Conservation (phyloP, 768 basidiomycete species). For the Crassisporium funariophilum region DNA sequence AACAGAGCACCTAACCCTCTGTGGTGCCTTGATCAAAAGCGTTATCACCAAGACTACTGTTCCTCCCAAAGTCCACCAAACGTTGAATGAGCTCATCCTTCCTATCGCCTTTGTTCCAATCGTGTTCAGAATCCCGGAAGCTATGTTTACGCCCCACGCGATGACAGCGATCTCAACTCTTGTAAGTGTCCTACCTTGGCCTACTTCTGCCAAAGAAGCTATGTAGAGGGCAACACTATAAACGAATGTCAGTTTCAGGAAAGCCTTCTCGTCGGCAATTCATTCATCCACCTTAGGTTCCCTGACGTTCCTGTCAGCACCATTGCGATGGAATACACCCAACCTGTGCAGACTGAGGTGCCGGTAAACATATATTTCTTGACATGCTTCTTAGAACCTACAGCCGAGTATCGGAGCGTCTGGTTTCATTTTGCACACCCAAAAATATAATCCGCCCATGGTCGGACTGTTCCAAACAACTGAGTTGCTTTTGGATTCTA, state of each 20-base stretch:
- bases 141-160: conserved; percentile 59
- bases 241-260: not conserved
- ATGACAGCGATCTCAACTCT: conserved; percentile 53
- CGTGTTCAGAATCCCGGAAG: conserved; percentile 56
- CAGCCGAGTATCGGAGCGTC: conserved; percentile 54
- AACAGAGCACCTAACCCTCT: conserved; percentile 38
- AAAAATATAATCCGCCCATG: conserved; percentile 63
- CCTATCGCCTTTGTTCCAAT: conserved; percentile 59
- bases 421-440: conserved; percentile 65
- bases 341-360: conserved; percentile 50
- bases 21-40: conserved; percentile 56
- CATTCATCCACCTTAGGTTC: conserved; percentile 47
- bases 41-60: conserved; percentile 59
- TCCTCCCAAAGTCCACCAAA: conserved; percentile 65
- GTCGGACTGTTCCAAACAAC: conserved; percentile 40
- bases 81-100: conserved; percentile 53
- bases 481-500: not conserved
- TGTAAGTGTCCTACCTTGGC: conserved; percentile 42
- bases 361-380: not conserved
- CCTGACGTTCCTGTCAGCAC: conserved; percentile 61
- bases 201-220: conserved; percentile 55
- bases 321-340: conserved; percentile 64
- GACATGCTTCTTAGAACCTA: conserved; percentile 25
- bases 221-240: conserved; percentile 53
- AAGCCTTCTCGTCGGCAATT: not conserved